Evolutionary conservation across 805 yeast genomes (phyloP), one percentile per base, ranked within the genome.

Genomic region (Yarrowia phangngaensis): DNA sequence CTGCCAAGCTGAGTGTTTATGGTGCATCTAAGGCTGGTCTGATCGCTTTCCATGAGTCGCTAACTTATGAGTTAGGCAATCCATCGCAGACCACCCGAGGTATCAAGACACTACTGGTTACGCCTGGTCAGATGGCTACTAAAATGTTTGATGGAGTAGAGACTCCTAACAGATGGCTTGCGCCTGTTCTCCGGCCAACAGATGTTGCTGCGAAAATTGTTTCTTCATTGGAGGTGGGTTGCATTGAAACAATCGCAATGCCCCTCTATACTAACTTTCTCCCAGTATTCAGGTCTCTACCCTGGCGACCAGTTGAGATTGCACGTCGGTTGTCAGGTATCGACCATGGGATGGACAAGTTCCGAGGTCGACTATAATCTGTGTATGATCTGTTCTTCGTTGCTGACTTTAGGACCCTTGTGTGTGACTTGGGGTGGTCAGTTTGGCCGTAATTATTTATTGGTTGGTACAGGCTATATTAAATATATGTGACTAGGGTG

Each of bases 11-110:
- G 51, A 69, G 68, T 53, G 84, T 84, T 0, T 90, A 90, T 60
- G 95, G 95, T 0, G 95, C 97, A 0, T 76, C 95, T 12, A 90
- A 90, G 62, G 81, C 95, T 0, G 97, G 94, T 0, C 64, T 86
- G 20, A 77, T 90, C 46, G 88, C 90, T 0, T 66, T 88, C 31
- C 97, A 89, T 61, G 95, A 85, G 61, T 79, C 90, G 0, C 66
- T 90, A 26, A 76, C 84, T 0, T 78, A 77, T 58, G 92, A 84
- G 62, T 60, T 84, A 20, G 80, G 82, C 0, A 72, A 77, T 0
- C 75, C 78, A 0, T 64, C 72, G 6, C 20, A 20, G 34, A 38
- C 31, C 28, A 50, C 30, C 6, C 48, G 43, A 1, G 56, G 84
- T 7, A 75, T 90, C 13, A 80, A 80, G 55, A 82, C 95, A 0